Evolutionary conservation across 768 basidiomycete species (phyloP), one percentile per base, ranked within the genome.

Genomic region (Stropharia rugosoannulata): DNA sequence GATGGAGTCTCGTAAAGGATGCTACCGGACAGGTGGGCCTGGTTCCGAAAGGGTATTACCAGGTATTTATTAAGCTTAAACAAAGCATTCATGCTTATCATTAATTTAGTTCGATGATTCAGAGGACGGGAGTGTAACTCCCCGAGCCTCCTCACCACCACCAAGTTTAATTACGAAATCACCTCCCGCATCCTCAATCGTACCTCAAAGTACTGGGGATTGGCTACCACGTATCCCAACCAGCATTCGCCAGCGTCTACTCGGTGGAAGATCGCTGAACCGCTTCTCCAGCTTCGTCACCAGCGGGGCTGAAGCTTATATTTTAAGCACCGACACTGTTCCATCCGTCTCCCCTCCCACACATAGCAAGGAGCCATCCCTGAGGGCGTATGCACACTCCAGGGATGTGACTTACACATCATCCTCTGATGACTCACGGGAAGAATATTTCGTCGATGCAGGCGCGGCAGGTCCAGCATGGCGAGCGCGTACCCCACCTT

Each of bases 271-370:
- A 69, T 84, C 83, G 43, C 70, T 93, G 51, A 92, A 93, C 67
- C 80, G 90, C n/a, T 93, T 93, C 71, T 91, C 90, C 0, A 86
- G 80, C 54, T 93, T 93, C 67, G 90, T 93, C 12, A 90, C 88
- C 6, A 90, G 87, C 55, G 91, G 91, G 36, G 91, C 91, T 9
- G 91, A 93, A 67, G 86, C 86, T 49, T 93, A 85, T 73, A 80
- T 93, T 7, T 78, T 93, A n/a, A 75, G 71, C 25, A 68, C 72
- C 1, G 67, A 72, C 11, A 25, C 58, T 6, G 49, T 32, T n/a
- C 50, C 51, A 8, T 37, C 58, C 16, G 49, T 40, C 13, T 42
- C 41, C 10, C 43, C 57, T 0, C 53, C 49, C 11, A 10, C 44
- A 16, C 29, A 41, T 1, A 29, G n/a, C 9, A 32, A 32, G 29